Evolutionary conservation across 176 grass and related monocot species (phyloP), one percentile per base, ranked within the genome.

Genomic region (Juncus inflexus): DNA sequence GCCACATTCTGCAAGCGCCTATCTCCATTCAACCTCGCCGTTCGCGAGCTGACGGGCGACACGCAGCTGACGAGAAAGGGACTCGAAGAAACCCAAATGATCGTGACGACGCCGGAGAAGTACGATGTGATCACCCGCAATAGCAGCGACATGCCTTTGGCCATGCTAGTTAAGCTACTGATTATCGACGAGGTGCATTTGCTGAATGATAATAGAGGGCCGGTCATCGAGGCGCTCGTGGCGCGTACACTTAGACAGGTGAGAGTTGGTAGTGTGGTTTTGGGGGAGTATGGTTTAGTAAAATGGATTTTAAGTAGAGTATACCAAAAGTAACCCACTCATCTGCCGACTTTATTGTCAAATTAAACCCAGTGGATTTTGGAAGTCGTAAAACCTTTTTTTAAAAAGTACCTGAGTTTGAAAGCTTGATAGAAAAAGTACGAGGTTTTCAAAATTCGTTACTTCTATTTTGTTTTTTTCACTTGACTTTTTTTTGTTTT

Each of bases 81-180:
- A 66, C 83, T 96, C 10, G 84, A 87, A 80, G 87, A 88, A 80
- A 96, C 91, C 65, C 81, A 96, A 84, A 96, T 96, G 91, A 96
- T 96, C 80, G 91, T 96, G 58, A 96, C 91, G 50, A 96, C 91
- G 69, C 91, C 91, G 73, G 91, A 96, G 69, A 96, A 96, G 50
- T 96, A 87, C 87, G 91, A 96, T 74, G 91, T 96, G 37, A 96
- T 96, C 78, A 96, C 91, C 66, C 87, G 91, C 70, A 96, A 96
- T 86, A 96, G 91, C 84, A 96, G 87, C 66, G 91, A 96, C 63
- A 96, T 96, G 91, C 83, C 91, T 59, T 74, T 96, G 67, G 90
- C 91, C 42, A 96, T 96, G 91, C 72, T 96, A 59, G 91, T 96
- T 43, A 96, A 96, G 68, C 76, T 96, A 40, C 66, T 96, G 74